Evolutionary conservation across 345 rosid species (phyloP).

Genomic region (Isatis tinctoria): DNA sequence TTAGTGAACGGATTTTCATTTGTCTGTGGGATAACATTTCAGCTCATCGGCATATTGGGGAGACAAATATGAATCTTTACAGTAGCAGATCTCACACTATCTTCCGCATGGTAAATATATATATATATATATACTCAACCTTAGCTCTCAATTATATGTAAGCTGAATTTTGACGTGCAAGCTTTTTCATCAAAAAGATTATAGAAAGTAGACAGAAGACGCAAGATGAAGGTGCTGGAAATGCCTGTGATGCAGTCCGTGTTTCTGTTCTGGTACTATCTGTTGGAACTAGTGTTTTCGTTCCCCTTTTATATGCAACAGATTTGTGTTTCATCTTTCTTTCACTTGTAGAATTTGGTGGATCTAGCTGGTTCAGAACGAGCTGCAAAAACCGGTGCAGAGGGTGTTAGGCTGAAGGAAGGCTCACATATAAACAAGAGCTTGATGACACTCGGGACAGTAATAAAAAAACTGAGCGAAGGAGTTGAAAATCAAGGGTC

Average conservation of each 20-base stretch:
- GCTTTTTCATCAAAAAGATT: conserved; percentile 42
- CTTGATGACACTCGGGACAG: conserved; percentile 92
- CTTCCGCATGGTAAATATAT: conserved; percentile 77
- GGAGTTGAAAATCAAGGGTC: conserved; percentile 96
- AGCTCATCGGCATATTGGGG: conserved; percentile 97
- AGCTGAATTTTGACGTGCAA: background rate
- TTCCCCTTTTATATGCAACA: background rate
- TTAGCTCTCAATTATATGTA: background rate
- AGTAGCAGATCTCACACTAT: conserved; percentile 98
- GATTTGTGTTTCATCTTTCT: background rate
- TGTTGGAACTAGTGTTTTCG: conserved; percentile 9
- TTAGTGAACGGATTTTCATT: background rate
- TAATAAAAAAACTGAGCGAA: conserved; percentile 87
- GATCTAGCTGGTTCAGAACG: conserved; percentile 99
- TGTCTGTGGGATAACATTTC: conserved; percentile 31
- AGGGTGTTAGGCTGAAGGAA: conserved; percentile 92
- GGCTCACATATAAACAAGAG: conserved; percentile 96
- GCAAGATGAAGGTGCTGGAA: conserved; percentile 53
- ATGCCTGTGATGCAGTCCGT: conserved; percentile 86
- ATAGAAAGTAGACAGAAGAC: conserved; percentile 86
- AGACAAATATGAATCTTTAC: conserved; percentile 87
- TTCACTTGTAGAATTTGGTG: conserved; percentile 66
- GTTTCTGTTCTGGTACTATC: conserved; percentile 81
- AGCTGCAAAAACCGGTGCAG: conserved; percentile 98
- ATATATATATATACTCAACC: background rate